Evolutionary conservation across 2,329 filamentous ascomycete species (phyloP).

Genomic region (Curvularia eragrostidis): DNA sequence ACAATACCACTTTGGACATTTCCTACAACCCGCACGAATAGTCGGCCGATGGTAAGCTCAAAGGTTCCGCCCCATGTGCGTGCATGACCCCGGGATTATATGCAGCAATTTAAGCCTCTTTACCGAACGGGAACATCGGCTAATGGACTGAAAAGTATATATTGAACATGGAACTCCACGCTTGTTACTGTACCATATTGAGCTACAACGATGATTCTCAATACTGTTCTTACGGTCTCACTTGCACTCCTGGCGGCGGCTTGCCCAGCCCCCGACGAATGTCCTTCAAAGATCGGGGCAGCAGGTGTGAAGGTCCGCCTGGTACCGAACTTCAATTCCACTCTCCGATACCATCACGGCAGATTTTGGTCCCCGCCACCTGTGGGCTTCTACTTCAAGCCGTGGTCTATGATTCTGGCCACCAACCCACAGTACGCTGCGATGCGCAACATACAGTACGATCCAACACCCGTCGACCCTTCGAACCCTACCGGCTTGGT

Average conservation of each 20-base stretch:
- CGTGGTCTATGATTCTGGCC: slow-evolving; percentile 28
- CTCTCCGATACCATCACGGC: not conserved
- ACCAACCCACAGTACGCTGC: slow-evolving; percentile 18
- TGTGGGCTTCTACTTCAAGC: slow-evolving; percentile 23
- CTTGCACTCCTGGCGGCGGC: not conserved
- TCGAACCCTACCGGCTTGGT: slow-evolving; percentile 13
- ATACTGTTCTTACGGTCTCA: not conserved
- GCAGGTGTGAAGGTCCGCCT: slow-evolving; percentile 14
- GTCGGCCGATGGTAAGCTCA: not conserved
- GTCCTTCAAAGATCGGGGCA: slow-evolving; percentile 7
- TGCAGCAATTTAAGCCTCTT: not conserved
- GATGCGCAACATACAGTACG: slow-evolving; percentile 28
- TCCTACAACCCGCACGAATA: not conserved
- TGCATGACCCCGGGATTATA: not conserved
- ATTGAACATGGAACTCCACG: not conserved
- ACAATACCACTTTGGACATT: not conserved
- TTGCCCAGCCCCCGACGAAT: not conserved
- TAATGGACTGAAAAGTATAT: not conserved
- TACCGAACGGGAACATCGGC: not conserved
- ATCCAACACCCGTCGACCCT: slow-evolving; percentile 20
- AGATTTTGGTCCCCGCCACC: slow-evolving; percentile 17
- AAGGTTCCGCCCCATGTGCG: not conserved
- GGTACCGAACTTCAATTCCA: slow-evolving; percentile 7
- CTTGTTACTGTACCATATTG: not conserved
- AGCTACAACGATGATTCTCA: not conserved